phyloP scores from a whole-genome alignment of 345 rosid genomes.

The Eucalyptus globulus region DNA sequence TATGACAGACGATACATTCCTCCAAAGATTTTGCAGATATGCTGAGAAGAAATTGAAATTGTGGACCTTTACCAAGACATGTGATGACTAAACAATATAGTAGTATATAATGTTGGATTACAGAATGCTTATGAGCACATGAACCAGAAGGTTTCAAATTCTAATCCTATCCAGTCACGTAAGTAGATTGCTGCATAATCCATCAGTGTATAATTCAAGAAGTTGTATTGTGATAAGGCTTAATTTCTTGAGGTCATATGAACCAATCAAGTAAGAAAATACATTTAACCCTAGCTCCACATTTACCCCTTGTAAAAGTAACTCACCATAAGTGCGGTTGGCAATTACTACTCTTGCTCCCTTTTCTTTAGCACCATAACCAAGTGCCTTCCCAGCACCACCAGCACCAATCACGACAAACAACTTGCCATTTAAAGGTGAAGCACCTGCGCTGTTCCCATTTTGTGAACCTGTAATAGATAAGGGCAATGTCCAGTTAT shows the following conservation, averaged over 20 bases:
- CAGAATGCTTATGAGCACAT: background rate
- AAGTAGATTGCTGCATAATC: background rate
- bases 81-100: background rate
- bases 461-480: conserved; percentile 24
- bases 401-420: conserved; percentile 95
- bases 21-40: background rate
- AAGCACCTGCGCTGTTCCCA: conserved; percentile 11
- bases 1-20: background rate
- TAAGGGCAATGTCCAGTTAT: background rate
- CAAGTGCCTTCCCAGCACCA: conserved; percentile 95
- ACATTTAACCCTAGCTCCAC: background rate
- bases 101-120: background rate
- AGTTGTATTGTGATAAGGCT: background rate
- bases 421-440: conserved; percentile 68
- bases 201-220: background rate
- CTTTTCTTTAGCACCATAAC: conserved; percentile 87
- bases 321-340: conserved; percentile 73
- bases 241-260: background rate
- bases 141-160: background rate
- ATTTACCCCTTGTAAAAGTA: background rate
- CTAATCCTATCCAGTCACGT: background rate
- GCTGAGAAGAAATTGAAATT: background rate
- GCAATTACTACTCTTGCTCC: conserved; percentile 84
- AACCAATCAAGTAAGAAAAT: background rate
- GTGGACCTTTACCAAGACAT: background rate